Evolutionary conservation across 495 filamentous ascomycete genomes (phyloP), one percentile per base, ranked within the genome.

Genomic region (Xylaria bambusicola): DNA sequence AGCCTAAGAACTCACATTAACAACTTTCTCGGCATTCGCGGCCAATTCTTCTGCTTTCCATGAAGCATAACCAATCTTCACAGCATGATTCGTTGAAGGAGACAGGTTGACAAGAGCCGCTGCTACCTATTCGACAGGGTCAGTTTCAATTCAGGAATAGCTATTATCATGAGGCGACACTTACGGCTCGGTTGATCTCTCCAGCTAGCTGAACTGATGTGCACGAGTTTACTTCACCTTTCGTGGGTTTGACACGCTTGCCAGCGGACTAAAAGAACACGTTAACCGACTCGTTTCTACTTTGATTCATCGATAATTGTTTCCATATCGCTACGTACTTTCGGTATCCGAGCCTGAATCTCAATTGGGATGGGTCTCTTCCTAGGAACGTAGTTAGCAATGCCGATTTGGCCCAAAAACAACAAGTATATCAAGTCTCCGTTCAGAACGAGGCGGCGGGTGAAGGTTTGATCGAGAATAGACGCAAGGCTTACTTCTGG

Each of bases 321-420:
- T 4, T 33, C 5, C 10, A 41, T 41, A 24, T 36, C 18, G 24
- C 47, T 53, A 46, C 12, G 9, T 60, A 81, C 81, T 72, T 86
- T 86, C 33, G 71, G 71, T n/a, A 86, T 74, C 45, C 83, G 78
- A 53, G 83, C 80, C 60, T 82, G 78, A 57, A 95, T 83, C 48
- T 77, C 80, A n/a, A 98, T 83, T 5, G 95, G 91, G 45, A 98
- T 84, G 0, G 94, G 94, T 20, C 92, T 82, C 80, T 97, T 97
- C 67, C 80, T 81, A 7, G 82, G 86, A 24, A 66, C 73, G 71
- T 33, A 84, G 83, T 91, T 96, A 77, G 98, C 97, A 0, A 82
- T 58, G 17, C 2, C 17, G 31, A 12, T 51, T 23, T n/a, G n/a
- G n/a, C n/a, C n/a, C n/a, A n/a, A n/a, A n/a, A n/a, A n/a, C n/a